phyloP scores from a whole-genome alignment of 2,329 filamentous ascomycete species.

The Calonectria multiphialidica region DNA sequence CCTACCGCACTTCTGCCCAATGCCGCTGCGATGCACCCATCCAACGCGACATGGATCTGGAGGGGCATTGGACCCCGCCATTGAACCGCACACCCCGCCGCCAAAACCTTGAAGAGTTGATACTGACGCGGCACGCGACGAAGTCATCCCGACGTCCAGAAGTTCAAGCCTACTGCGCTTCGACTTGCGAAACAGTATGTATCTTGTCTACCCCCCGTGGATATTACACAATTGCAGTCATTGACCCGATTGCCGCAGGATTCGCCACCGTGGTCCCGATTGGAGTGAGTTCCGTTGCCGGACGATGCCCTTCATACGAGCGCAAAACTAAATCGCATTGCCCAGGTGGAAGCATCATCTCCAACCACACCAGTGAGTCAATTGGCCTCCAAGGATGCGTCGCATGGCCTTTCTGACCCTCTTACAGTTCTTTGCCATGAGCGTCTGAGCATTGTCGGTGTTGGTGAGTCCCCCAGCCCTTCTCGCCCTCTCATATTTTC shows the following conservation, averaged over 20 bases:
- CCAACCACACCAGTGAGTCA: slow-evolving; percentile 88
- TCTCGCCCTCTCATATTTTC: slow-evolving; percentile 21
- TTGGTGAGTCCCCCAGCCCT: slow-evolving; percentile 71
- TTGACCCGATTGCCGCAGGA: slow-evolving; percentile 61
- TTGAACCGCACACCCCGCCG: slow-evolving; percentile 46
- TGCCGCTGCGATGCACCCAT: slow-evolving; percentile 10
- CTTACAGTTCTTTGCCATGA: slow-evolving; percentile 91
- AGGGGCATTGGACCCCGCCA: slow-evolving; percentile 31
- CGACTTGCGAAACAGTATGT: slow-evolving; percentile 93
- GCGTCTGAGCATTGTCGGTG: slow-evolving; percentile 95
- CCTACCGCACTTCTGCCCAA: background rate
- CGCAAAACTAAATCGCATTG: slow-evolving; percentile 45
- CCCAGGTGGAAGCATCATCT: slow-evolving; percentile 86
- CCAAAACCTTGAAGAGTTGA: slow-evolving; percentile 19
- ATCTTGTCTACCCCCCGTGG: background rate
- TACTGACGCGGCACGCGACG: slow-evolving; percentile 30
- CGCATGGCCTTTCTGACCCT: slow-evolving; percentile 42
- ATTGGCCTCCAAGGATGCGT: slow-evolving; percentile 29
- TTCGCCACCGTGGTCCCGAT: slow-evolving; percentile 96
- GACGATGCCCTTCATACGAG: slow-evolving; percentile 11
- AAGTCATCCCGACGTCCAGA: slow-evolving; percentile 91
- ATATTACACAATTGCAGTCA: background rate
- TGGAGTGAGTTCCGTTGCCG: slow-evolving; percentile 80
- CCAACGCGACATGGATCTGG: slow-evolving; percentile 38
- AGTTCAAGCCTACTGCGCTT: slow-evolving; percentile 95